Evolutionary conservation across 2,329 filamentous ascomycete genomes (phyloP).

Genomic region (Colletotrichum godetiae): DNA sequence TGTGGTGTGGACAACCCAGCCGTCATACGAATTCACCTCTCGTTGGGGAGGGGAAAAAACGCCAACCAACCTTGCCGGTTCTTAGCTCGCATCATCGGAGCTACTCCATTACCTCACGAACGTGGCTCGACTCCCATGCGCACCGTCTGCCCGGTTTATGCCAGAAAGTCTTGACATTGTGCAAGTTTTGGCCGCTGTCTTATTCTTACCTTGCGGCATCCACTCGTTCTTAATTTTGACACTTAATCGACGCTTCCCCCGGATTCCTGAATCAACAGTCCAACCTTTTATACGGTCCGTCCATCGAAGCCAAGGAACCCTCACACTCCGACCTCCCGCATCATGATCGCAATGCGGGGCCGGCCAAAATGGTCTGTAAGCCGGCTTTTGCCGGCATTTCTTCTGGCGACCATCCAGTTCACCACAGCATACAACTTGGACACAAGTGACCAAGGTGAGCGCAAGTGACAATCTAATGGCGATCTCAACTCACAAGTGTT

Average conservation of each 20-base stretch:
- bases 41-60: background rate
- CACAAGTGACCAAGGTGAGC: slow-evolving; percentile 48
- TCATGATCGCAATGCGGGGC: slow-evolving; percentile 34
- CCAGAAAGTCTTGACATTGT: slow-evolving; percentile 2
- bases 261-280: slow-evolving; percentile 12
- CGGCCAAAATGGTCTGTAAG: slow-evolving; percentile 27
- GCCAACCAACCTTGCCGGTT: slow-evolving; percentile 6
- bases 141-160: slow-evolving; percentile 19
- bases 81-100: background rate
- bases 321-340: slow-evolving; percentile 1
- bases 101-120: slow-evolving; percentile 17
- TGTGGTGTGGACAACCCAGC: slow-evolving; percentile 2
- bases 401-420: slow-evolving; percentile 34
- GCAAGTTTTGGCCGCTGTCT: slow-evolving; percentile 10
- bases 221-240: slow-evolving; percentile 8
- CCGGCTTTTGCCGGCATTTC: slow-evolving; percentile 21
- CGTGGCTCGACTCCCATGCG: slow-evolving; percentile 25
- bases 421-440: slow-evolving; percentile 49
- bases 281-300: slow-evolving; percentile 21
- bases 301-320: slow-evolving; percentile 13
- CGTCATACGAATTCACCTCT: background rate
- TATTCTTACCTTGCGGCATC: slow-evolving; percentile 13
- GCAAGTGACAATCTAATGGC: background rate
- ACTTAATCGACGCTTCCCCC: slow-evolving; percentile 17
- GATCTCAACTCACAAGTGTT: background rate